phyloP scores from a whole-genome alignment of 441 rosid genomes.

The Capsella rubella region DNA sequence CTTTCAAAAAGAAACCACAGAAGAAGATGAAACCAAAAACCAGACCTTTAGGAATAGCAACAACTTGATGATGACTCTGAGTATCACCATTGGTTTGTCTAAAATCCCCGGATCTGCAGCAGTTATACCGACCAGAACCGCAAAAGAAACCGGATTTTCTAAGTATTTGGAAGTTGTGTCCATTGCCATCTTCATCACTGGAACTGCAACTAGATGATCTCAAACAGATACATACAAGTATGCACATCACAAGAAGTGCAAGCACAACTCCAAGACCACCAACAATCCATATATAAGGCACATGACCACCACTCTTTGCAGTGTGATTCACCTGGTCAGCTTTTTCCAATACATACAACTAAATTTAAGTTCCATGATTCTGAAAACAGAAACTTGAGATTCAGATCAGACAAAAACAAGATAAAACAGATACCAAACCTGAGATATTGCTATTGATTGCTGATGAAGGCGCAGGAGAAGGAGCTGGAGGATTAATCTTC shows the following conservation, averaged over 20 bases:
- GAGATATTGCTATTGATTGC: slow-evolving; percentile 52
- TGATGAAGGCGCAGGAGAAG: slow-evolving; percentile 70
- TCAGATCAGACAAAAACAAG: slow-evolving; percentile 8
- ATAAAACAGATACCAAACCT: slow-evolving; percentile 50
- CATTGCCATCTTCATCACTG: slow-evolving; percentile 51
- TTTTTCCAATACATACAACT: slow-evolving; percentile 41
- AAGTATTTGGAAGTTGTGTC: slow-evolving; percentile 84
- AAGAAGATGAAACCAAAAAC: slow-evolving; percentile 1
- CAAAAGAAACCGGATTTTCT: slow-evolving; percentile 88
- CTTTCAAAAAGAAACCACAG: slow-evolving; percentile 7
- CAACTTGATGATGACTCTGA: slow-evolving; percentile 68
- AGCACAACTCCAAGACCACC: slow-evolving; percentile 80
- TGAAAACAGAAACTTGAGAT: slow-evolving; percentile 25
- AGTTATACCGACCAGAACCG: slow-evolving; percentile 83
- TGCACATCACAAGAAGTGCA: slow-evolving; percentile 57
- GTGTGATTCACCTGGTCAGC: slow-evolving; percentile 58
- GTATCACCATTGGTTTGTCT: slow-evolving; percentile 71
- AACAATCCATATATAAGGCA: slow-evolving; percentile 84
- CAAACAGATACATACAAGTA: slow-evolving; percentile 60
- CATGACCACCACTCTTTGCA: slow-evolving; percentile 46
- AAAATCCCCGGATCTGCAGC: slow-evolving; percentile 76
- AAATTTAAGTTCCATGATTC: slow-evolving; percentile 17
- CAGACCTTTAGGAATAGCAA: slow-evolving; percentile 76
- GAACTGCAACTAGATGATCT: slow-evolving; percentile 68
- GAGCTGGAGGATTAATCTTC: slow-evolving; percentile 56